Evolutionary conservation across 768 basidiomycete species (phyloP), one percentile per base, ranked within the genome.

Genomic region (Leccinum broughii): DNA sequence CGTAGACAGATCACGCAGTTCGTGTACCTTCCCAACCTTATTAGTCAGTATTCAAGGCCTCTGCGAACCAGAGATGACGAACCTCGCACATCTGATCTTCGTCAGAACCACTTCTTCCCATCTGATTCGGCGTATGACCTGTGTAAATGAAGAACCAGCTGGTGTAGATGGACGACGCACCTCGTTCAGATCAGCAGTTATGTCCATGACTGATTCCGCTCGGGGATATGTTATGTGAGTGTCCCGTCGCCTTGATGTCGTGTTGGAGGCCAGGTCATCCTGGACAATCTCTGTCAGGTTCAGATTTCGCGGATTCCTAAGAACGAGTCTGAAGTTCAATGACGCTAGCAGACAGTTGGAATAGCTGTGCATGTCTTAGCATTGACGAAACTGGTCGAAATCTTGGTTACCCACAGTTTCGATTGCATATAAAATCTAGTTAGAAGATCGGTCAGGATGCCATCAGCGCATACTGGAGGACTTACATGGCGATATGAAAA

Each of bases 401-500:
- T 24, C 3, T 2, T 51, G 11, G 26, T 17, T 15, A 28, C 49
- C 6, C 26, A 51, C 49, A 51, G 26, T 28, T 51, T 51, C 20
- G 49, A 51, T 2, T 9, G 15, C 6, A 26, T 14, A 51, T 28
- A 51, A 17, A 41, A n/a, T 41, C 39, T 41, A n/a, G 17, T n/a
- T 1, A 41, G 39, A 8, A 24, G 15, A 41, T 41, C 17, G 7
- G 3, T 6, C 6, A 34, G 8, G 34, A 34, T 3, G 13, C 34
- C 34, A 0, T 34, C 34, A 37, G 6, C n/a, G 26, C 30, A 7
- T 46, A 6, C 6, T 0, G n/a, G n/a, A 17, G 26, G 26, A 62
- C 68, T 48, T 55, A 70, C 69, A 70, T 50, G 2, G 70, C 70
- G 6, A 59, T 5, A 30, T 70, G 65, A 51, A 63, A 63, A 22